phyloP scores from a whole-genome alignment of 2,329 filamentous ascomycete species.

The Dothiorella sarmentorum region DNA sequence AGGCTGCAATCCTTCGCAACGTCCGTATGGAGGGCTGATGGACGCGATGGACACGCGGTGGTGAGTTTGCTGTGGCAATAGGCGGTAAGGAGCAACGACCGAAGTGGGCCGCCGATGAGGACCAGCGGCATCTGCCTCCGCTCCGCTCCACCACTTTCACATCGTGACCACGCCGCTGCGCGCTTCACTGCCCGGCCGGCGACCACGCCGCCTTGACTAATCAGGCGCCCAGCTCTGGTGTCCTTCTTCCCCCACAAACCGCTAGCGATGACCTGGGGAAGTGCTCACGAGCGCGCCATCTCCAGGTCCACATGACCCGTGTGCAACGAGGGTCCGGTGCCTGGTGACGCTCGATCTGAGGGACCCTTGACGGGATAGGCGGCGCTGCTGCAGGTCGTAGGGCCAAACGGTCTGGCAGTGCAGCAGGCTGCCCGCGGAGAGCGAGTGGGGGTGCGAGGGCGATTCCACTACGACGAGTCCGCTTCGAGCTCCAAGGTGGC shows the following conservation, averaged over 20 bases:
- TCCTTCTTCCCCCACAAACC: constrained; percentile 12
- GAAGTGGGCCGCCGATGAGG: constrained; percentile 7
- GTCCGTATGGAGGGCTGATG: background rate
- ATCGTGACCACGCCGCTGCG: constrained; percentile 1
- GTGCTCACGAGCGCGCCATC: constrained; percentile 12
- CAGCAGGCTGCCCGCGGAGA: background rate
- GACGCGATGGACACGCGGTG: background rate
- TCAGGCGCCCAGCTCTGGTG: constrained; percentile 11
- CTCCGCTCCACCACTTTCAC: constrained; percentile 12
- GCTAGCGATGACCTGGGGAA: constrained; percentile 16
- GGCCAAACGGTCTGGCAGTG: background rate
- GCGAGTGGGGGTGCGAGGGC: background rate
- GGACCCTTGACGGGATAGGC: constrained; percentile 12
- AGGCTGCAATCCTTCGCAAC: background rate
- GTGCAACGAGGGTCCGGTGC: constrained; percentile 17
- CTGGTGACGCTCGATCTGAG: constrained; percentile 14
- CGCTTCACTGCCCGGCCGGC: constrained; percentile 1
- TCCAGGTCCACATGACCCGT: constrained; percentile 18
- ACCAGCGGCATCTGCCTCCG: constrained; percentile 4
- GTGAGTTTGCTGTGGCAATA: background rate
- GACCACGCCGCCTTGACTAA: constrained; percentile 5
- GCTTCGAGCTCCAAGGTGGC: background rate
- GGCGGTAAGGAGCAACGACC: constrained; percentile 10
- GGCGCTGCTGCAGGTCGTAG: constrained; percentile 1
- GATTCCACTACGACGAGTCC: background rate